phyloP scores from a whole-genome alignment of 257 asterid genomes.

The Avicennia marina region DNA sequence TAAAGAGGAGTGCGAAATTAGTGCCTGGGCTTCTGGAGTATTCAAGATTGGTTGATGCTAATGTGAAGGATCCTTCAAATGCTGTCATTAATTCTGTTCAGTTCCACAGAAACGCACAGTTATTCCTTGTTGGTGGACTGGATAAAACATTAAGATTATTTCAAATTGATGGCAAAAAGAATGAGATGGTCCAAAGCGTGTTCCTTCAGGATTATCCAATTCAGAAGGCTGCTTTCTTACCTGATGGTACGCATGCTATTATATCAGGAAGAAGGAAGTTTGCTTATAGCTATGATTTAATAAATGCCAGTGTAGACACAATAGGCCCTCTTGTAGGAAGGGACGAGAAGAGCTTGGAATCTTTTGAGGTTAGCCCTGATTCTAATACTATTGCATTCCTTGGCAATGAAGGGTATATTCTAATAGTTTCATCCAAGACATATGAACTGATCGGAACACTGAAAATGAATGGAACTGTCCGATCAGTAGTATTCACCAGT shows the following conservation, averaged over 20 bases:
- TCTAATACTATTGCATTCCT: slow-evolving; percentile 74
- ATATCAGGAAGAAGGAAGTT: slow-evolving; percentile 83
- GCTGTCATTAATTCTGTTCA: slow-evolving; percentile 72
- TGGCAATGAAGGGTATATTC: slow-evolving; percentile 84
- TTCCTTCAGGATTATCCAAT: slow-evolving; percentile 84
- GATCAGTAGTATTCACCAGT: slow-evolving; percentile 66
- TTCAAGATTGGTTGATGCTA: slow-evolving; percentile 77
- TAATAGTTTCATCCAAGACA: slow-evolving; percentile 74
- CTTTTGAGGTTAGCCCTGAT: slow-evolving; percentile 94
- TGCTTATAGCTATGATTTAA: slow-evolving; percentile 74
- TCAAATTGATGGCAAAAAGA: slow-evolving; percentile 86
- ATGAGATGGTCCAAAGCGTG: slow-evolving; percentile 68
- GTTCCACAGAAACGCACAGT: slow-evolving; percentile 81
- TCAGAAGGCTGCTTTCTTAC: slow-evolving; percentile 75
- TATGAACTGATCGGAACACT: slow-evolving; percentile 81
- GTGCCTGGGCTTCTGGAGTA: slow-evolving; percentile 74
- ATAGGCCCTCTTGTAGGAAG: slow-evolving; percentile 82
- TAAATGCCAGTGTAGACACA: slow-evolving; percentile 63
- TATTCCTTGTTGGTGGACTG: slow-evolving; percentile 86
- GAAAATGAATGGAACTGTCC: slow-evolving; percentile 88
- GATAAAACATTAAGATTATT: slow-evolving; percentile 71
- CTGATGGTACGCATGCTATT: slow-evolving; percentile 84
- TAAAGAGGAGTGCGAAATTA: slow-evolving; percentile 45
- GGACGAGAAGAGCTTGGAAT: slow-evolving; percentile 93
- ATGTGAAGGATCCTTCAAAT: slow-evolving; percentile 53